Base-by-base conservation (phyloP, 2,329 filamentous ascomycete species). In the Teratosphaeriaceae sp. region DNA sequence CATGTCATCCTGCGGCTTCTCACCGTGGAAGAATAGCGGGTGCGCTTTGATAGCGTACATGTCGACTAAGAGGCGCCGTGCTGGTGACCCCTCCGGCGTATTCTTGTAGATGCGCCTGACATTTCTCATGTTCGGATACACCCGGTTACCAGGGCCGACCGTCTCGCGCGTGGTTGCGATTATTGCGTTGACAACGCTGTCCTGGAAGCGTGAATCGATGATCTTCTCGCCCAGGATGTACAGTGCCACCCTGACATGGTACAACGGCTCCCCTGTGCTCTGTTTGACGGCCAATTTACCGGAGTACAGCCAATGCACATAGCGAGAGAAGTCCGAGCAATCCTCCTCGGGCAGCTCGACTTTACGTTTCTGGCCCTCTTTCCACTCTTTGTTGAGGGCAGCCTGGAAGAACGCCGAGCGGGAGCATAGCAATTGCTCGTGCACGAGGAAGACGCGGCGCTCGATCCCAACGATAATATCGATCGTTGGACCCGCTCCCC, bases 181-280 rank as follows among this genome's bases (percentile, higher is more conserved):
- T 13, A 37, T 24, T 8, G 40, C 40, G 18, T 42, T 31, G 19
- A 57, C 23, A 1, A 52, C 36, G 1, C 48, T 37, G 26, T 58
- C 52, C 35, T 48, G 53, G 49, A 53, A 57, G 9, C 21, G 29
- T 1, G 19, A 5, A 30, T 56, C 53, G 13, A 47, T 40, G 1
- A 55, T 18, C 23, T 48, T 45, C 13, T 52, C 50, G n/a, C 52
- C 54, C 2, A 58, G 44, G 4, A 47, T 24, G 31, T 52, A 56
- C 1, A 55, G 37, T 5, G 3, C 11, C 1, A 22, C 11, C n/a
- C 46, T 34, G 5, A 24, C 20, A 1, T 26, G 19, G 13, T 47
- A 42, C 12, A 16, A 24, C 9, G 9, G 4, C 11, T 36, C 16
- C 34, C 36, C 2, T 21, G 37, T 29, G 44, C 15, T 31, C 42